Base-by-base conservation (phyloP, 31 red algal genomes). In the Porphyra umbilicalis region DNA sequence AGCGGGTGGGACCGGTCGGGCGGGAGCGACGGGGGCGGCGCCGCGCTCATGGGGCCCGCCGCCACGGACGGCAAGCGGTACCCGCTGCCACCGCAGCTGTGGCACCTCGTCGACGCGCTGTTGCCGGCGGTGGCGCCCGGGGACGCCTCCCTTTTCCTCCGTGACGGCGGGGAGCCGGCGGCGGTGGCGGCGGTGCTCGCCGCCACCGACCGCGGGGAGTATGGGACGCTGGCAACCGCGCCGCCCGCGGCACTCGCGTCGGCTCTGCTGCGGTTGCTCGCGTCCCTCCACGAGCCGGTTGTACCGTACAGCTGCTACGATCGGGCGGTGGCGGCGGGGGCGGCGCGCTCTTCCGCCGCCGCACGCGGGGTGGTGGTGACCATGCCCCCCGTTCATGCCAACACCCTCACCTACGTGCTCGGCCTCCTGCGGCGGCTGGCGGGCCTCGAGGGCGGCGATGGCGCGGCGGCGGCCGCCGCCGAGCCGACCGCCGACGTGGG, bases 321-420 rank as follows among this genome's bases (percentile, higher is more conserved):
- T 35, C 31, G 80, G 74, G 88, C 80, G 33, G 37, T 98, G 33
- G 89, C 90, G 32, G 90, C 87, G 71, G 96, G 86, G 29, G 39
- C 30, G 31, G 76, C 79, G 0, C 82, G 81, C 38, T 85, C 90
- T 67, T 32, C 82, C 6, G 78, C 75, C 15, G 75, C 82, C 16
- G 89, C 90, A 38, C 76, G 82, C 14, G 75, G 80, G 32, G 80
- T 92, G 25, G 34, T 98, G 38, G 46, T 86, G 0, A 39, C 84
- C 33, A 81, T 94, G 11, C 92, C 96, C 15, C 92, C 96, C 5
- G 35, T 94, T 33, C 88, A 98, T 77, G 76, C 35, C 30, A 98
- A 98, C 79, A 81, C 90, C 7, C 94, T 98, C 77, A 81, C 87
- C 76, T 98, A 94, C 77, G 38, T 98, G 16, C 82, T 98, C 35